Base-by-base conservation (phyloP, 2,329 filamentous ascomycete genomes). In the Penicillium sumatraense region DNA sequence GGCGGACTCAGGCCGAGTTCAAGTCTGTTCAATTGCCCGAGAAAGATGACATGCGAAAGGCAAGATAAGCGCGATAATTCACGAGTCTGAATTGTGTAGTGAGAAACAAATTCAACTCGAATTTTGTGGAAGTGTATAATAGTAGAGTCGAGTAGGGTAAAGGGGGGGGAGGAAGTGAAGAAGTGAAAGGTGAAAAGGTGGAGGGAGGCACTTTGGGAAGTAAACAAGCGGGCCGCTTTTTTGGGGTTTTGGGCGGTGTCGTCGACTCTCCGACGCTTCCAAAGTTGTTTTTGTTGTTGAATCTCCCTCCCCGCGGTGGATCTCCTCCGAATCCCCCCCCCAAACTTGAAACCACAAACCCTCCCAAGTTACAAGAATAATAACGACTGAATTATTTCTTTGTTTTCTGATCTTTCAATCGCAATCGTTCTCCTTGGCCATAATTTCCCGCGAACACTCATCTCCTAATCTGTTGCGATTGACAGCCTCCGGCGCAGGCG, bases 301-400 rank as follows among this genome's bases (percentile, higher is more conserved):
- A n/a, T n/a, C n/a, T n/a, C n/a, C n/a, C n/a, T n/a, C 60, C 61
- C 63, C 63, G 63, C 63, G 63, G 63, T 64, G 60, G 61, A 66
- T 57, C 58, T 47, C 13, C 41, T 29, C 49, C 29, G 21, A 54
- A 2, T n/a, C n/a, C n/a, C n/a, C n/a, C n/a, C n/a, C n/a, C n/a
- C n/a, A n/a, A n/a, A n/a, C n/a, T n/a, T n/a, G n/a, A n/a, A n/a
- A n/a, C n/a, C n/a, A n/a, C n/a, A n/a, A n/a, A n/a, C n/a, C n/a
- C n/a, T n/a, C n/a, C n/a, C n/a, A n/a, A n/a, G n/a, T n/a, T n/a
- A n/a, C n/a, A n/a, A n/a, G n/a, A n/a, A n/a, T n/a, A n/a, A n/a
- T n/a, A n/a, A n/a, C n/a, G n/a, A n/a, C n/a, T n/a, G n/a, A 35
- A 31, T 18, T 49, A 33, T 27, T 23, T 14, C 16, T 14, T 16